Evolutionary conservation across 2,329 filamentous ascomycete genomes (phyloP).

Genomic region (Aaosphaeria pasadenensis): DNA sequence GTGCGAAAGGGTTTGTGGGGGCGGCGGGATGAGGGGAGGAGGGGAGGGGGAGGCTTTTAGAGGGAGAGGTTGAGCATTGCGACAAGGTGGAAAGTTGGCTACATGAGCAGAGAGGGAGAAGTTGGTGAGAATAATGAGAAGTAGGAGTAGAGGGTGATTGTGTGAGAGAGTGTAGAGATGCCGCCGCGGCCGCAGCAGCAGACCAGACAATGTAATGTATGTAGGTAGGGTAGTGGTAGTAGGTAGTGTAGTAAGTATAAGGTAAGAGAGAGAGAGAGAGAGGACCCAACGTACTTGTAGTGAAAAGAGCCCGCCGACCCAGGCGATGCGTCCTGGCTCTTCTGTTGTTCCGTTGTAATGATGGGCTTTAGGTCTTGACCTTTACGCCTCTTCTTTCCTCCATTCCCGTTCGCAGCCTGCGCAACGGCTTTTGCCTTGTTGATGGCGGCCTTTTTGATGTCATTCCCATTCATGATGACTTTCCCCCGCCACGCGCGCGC

Average conservation of each 20-base stretch:
- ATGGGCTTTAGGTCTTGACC: slow-evolving; percentile 69
- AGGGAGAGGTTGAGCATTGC: no score
- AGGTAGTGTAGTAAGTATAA: background rate
- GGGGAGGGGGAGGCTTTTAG: background rate
- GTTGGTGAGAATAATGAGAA: background rate
- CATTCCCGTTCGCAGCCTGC: slow-evolving; percentile 54
- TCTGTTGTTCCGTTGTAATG: slow-evolving; percentile 64
- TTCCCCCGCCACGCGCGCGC: slow-evolving; percentile 26
- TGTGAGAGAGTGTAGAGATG: no score
- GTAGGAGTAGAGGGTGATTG: no score
- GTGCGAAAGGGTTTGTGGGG: slow-evolving; percentile 4
- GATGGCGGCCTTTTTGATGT: slow-evolving; percentile 63
- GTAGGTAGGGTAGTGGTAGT: background rate
- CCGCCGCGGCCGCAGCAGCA: no score
- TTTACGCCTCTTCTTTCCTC: slow-evolving; percentile 73
- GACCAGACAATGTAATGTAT: background rate
- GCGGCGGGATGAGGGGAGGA: background rate
- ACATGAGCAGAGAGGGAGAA: background rate
- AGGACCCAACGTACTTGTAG: slow-evolving; percentile 38
- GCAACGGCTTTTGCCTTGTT: slow-evolving; percentile 66
- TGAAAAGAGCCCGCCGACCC: slow-evolving; percentile 34
- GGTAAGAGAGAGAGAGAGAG: background rate
- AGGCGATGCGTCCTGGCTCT: slow-evolving; percentile 44
- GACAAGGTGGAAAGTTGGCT: background rate
- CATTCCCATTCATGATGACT: slow-evolving; percentile 60